Evolutionary conservation across 2,329 filamentous ascomycete species (phyloP).

Genomic region (Podosphaera fusca): DNA sequence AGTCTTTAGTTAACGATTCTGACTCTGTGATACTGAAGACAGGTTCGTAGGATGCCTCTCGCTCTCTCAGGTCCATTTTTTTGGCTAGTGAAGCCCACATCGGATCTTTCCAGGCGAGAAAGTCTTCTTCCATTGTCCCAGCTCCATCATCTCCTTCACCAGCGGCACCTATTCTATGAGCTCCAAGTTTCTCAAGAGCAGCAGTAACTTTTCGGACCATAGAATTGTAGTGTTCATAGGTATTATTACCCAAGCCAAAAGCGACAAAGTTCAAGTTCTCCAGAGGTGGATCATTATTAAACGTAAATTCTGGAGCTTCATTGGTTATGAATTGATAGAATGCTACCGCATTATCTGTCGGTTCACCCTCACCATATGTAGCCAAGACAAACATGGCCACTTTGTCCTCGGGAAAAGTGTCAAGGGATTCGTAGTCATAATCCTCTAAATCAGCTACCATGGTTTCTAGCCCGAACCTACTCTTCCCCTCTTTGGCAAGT

Average conservation of each 20-base stretch:
- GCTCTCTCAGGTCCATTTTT: slow-evolving; percentile 76
- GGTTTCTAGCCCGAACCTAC: slow-evolving; percentile 84
- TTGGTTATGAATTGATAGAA: slow-evolving; percentile 90
- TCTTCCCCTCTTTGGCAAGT: slow-evolving; percentile 90
- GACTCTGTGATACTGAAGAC: slow-evolving; percentile 65
- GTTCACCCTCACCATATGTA: slow-evolving; percentile 95
- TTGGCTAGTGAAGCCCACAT: slow-evolving; percentile 82
- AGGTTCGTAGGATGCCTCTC: slow-evolving; percentile 88
- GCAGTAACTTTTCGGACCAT: slow-evolving; percentile 88
- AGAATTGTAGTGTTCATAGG: slow-evolving; percentile 97
- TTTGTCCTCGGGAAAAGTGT: slow-evolving; percentile 72
- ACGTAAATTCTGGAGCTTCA: slow-evolving; percentile 62
- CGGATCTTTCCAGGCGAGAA: slow-evolving; percentile 94
- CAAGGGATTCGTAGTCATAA: slow-evolving; percentile 88
- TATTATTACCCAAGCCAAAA: slow-evolving; percentile 96
- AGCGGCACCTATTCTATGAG: slow-evolving; percentile 59
- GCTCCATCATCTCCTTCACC: slow-evolving; percentile 95
- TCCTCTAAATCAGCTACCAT: slow-evolving; percentile 98
- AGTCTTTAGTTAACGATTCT: slow-evolving; percentile 48
- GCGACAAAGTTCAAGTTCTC: slow-evolving; percentile 75
- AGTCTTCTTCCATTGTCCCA: slow-evolving; percentile 99
- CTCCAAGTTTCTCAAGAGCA: slow-evolving; percentile 60
- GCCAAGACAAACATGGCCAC: slow-evolving; percentile 86
- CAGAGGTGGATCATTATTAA: slow-evolving; percentile 50
- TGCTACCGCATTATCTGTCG: slow-evolving; percentile 94